phyloP scores from a whole-genome alignment of 257 asterid genomes.

The Capsicum baccatum region DNA sequence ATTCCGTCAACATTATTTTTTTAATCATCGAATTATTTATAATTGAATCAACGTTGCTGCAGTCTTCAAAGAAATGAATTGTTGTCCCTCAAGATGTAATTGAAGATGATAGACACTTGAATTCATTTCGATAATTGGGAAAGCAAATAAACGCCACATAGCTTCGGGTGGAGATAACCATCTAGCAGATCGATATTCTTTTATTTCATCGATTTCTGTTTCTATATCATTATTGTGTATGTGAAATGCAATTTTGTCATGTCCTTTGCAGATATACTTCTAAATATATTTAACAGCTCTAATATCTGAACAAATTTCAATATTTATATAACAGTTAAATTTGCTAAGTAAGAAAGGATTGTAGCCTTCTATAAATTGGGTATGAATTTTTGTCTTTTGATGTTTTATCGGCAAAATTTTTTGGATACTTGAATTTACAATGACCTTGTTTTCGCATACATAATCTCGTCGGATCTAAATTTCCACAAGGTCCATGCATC shows the following conservation, averaged over 20 bases:
- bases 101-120: not conserved
- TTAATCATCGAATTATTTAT: not conserved
- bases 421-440: not conserved
- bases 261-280: not conserved
- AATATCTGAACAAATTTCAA: not conserved
- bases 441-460: not conserved
- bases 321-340: not conserved
- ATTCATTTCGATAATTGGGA: not conserved
- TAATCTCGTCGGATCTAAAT: no score
- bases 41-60: not conserved
- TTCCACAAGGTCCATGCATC: no score
- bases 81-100: not conserved
- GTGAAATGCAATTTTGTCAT: not conserved
- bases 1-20: not conserved
- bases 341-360: not conserved
- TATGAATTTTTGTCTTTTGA: not conserved
- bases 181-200: not conserved
- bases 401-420: not conserved
- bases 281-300: not conserved
- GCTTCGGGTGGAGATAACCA: not conserved
- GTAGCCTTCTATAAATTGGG: not conserved
- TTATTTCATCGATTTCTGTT: not conserved
- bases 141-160: not conserved
- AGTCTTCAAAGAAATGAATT: not conserved
- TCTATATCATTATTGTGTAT: not conserved